Evolutionary conservation across 495 filamentous ascomycete species (phyloP), one percentile per base, ranked within the genome.

Genomic region (Aspergillus sclerotiicarbonarius): DNA sequence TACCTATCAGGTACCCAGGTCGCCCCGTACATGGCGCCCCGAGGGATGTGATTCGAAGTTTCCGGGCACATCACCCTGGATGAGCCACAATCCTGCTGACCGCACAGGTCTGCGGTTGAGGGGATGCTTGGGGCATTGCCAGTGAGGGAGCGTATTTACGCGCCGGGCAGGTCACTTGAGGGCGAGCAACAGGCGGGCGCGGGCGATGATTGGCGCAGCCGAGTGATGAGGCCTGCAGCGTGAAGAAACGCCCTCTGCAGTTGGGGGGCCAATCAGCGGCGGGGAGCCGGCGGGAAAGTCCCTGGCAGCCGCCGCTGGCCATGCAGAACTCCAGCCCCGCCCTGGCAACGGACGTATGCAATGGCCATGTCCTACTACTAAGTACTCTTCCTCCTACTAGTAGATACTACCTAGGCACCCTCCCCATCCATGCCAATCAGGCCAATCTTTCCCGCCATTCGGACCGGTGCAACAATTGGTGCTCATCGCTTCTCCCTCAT

Each of bases 171-270:
- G 56, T 64, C 59, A 60, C 56, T 53, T 55, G 58, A 59, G 41
- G 53, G 18, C 12, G 54, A 57, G 37, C 47, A 51, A 39, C 41
- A 30, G 31, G 6, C 16, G 16, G 20, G 13, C 12, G 13, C 3
- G 50, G 18, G 6, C 32, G 30, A 18, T 62, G 53, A 68, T 68
- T 68, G 65, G 65, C 13, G 30, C 25, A 8, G 8, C 10, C 25
- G 50, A 46, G 62, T 68, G 65, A 68, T 59, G 57, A 52, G 54
- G 35, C 33, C 56, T 67, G 65, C 65, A 67, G 65, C 37, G 32
- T 64, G 65, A 67, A 67, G 65, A 67, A 67, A 58, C 59, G 47
- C 51, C 55, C 48, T 55, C 58, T 60, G 58, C 62, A 64, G 33
- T 19, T 13, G 31, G 8, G 20, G 18, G 30, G 51, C 61, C 59